Evolutionary conservation across 345 rosid genomes (phyloP), one percentile per base, ranked within the genome.

Genomic region (Viola odorata): DNA sequence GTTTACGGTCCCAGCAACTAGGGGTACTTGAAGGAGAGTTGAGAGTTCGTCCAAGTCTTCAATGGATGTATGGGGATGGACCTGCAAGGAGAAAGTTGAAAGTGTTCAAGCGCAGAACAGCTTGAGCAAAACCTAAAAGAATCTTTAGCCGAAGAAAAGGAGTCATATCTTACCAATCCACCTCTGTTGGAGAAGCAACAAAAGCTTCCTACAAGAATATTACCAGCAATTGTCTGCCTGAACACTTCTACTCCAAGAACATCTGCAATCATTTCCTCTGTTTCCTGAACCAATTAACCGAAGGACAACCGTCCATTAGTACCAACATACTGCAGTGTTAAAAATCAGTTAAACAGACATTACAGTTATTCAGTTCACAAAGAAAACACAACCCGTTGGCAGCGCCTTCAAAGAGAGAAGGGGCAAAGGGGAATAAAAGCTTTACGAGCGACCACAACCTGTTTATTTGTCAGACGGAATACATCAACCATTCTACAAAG

Each of bases 181-280:
- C 99, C 99, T 77, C 77, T 71, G 73, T 95, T 95, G 47, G 97
- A 88, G 60, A 95, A 75, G 68, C 85, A 57, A 69, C 97, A 86
- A 77, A 80, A 88, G 85, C 96, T 95, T 55, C 99, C 96, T 8
- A 88, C 95, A 15, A 90, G 95, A 78, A 86, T 87, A 69, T 86
- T 91, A 64, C 96, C 97, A 4, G 96, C 96, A 67, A 91, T 80
- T 7, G 96, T 88, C 84, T 90, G 97, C 74, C 97, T 78, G 64
- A 91, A 91, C 48, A 88, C 97, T 79, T 95, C 99, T 45, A 91
- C 97, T 9, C 92, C 95, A 59, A 95, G 97, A 67, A 88, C 99
- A 80, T 95, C 97, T 0, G 95, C 89, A 57, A 88, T 88, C 51
- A 91, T 75, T 72, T 95, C 97, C 75, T 91, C 99, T 0, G 97